A percentile compares a stretch with the other conserved stretches of the same genome.
phyloP scores from a whole-genome alignment of 2,329 filamentous ascomycete genomes.

The Triangularia setosa region DNA sequence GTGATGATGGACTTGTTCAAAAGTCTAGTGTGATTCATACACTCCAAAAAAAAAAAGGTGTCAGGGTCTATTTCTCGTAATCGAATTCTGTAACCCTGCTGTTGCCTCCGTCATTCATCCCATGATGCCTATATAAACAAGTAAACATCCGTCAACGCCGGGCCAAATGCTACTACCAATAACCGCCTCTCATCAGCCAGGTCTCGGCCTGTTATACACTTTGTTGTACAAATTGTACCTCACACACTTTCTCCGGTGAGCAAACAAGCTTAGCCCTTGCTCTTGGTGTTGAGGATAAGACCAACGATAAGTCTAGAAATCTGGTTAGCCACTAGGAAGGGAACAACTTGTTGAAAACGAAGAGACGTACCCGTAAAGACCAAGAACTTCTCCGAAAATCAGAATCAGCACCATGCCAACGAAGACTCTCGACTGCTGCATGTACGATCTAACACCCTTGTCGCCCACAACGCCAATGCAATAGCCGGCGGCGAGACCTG shows the following conservation, averaged over 20 bases:
- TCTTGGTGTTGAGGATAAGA: slow-evolving; percentile 87
- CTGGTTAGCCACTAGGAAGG: slow-evolving; percentile 7
- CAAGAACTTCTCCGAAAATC: slow-evolving; percentile 96
- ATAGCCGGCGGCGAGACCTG: slow-evolving; percentile 91
- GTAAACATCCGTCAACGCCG: slow-evolving; percentile 31
- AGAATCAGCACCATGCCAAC: slow-evolving; percentile 98
- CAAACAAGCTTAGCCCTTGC: slow-evolving; percentile 49
- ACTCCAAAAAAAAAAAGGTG: neutral
- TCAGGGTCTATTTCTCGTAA: neutral
- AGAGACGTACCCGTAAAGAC: slow-evolving; percentile 82
- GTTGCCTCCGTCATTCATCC: neutral
- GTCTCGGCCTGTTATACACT: slow-evolving; percentile 16
- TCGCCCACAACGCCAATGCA: slow-evolving; percentile 95
- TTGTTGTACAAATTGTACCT: slow-evolving; percentile 18
- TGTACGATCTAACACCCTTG: slow-evolving; percentile 87
- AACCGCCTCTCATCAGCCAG: slow-evolving; percentile 11
- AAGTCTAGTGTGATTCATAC: neutral
- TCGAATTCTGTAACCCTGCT: neutral
- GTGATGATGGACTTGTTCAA: neutral
- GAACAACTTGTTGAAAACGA: neutral
- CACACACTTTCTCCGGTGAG: slow-evolving; percentile 3
- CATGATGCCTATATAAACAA: slow-evolving; percentile 21
- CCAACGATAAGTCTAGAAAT: slow-evolving; percentile 76
- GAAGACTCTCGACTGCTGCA: slow-evolving; percentile 93
- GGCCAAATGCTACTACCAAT: slow-evolving; percentile 22